Conservation (phyloP, 2,329 filamentous ascomycete species). For the Fusarium pilosicola region DNA sequence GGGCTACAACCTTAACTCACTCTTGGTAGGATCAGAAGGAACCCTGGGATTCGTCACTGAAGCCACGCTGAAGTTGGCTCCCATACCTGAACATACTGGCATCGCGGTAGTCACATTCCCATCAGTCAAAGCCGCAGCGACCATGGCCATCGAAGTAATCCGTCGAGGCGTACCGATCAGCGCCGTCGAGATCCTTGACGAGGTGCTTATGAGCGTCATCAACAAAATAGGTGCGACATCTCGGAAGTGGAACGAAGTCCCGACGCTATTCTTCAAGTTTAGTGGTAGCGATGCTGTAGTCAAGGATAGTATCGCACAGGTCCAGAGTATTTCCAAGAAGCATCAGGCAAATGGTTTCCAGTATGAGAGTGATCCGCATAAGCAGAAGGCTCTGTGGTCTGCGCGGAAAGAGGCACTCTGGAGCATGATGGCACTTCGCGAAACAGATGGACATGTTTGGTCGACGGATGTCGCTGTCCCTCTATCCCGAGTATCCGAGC, state of each 20-base stretch:
- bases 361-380: slow-evolving; percentile 75
- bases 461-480: slow-evolving; percentile 83
- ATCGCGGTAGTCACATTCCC: slow-evolving; percentile 85
- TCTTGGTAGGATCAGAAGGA: slow-evolving; percentile 85
- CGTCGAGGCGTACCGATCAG: slow-evolving; percentile 77
- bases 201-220: slow-evolving; percentile 85
- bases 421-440: slow-evolving; percentile 76
- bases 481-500: slow-evolving; percentile 76
- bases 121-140: slow-evolving; percentile 77
- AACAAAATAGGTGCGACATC: slow-evolving; percentile 77
- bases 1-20: slow-evolving; percentile 81
- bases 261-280: slow-evolving; percentile 87
- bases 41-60: slow-evolving; percentile 85
- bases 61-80: slow-evolving; percentile 81
- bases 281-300: slow-evolving; percentile 81
- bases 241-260: slow-evolving; percentile 76
- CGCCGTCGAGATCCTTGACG: slow-evolving; percentile 87
- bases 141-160: slow-evolving; percentile 78
- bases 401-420: slow-evolving; percentile 84
- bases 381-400: slow-evolving; percentile 82
- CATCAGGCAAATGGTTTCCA: slow-evolving; percentile 45
- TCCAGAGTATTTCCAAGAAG: slow-evolving; percentile 50
- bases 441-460: slow-evolving; percentile 75
- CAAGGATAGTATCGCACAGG: slow-evolving; percentile 76
- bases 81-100: slow-evolving; percentile 77